Percentiles rank a stretch among this genome's conserved stretches.
Conservation (phyloP, 2,329 filamentous ascomycete species). For the Aspergillus proliferans region DNA sequence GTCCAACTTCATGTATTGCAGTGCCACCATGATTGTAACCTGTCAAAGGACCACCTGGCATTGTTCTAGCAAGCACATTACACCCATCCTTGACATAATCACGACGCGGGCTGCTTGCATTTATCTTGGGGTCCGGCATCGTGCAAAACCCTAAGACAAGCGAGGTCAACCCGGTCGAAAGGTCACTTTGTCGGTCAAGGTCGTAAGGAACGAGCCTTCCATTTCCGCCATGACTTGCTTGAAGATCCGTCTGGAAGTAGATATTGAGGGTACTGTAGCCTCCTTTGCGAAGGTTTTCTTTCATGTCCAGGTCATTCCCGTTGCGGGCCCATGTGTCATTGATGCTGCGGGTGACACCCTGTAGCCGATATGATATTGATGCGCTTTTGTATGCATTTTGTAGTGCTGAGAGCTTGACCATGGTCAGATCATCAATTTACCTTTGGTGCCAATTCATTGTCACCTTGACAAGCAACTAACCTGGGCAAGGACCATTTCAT, state of each 20-base stretch:
- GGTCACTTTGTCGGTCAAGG: slow-evolving; percentile 14
- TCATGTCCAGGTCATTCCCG: slow-evolving; percentile 46
- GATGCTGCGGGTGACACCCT: slow-evolving; percentile 44
- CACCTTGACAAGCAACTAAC: slow-evolving; percentile 14
- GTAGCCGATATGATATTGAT: slow-evolving; percentile 46
- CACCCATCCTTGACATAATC: slow-evolving; percentile 51
- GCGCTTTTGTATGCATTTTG: slow-evolving; percentile 43
- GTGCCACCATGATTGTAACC: slow-evolving; percentile 47
- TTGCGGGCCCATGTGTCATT: slow-evolving; percentile 52
- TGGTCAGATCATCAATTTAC: not conserved
- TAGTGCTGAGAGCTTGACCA: slow-evolving; percentile 27
- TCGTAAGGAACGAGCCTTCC: slow-evolving; percentile 19
- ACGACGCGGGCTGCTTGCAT: slow-evolving; percentile 27
- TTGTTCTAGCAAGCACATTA: slow-evolving; percentile 51
- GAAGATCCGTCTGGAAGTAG: slow-evolving; percentile 54
- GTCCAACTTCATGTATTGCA: slow-evolving; percentile 42
- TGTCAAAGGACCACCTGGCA: slow-evolving; percentile 46
- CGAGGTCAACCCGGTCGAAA: slow-evolving; percentile 13
- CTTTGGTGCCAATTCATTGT: not conserved
- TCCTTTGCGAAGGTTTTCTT: slow-evolving; percentile 48
- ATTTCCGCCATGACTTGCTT: slow-evolving; percentile 17
- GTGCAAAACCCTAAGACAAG: slow-evolving; percentile 51
- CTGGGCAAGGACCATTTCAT: slow-evolving; percentile 31
- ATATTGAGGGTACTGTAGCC: slow-evolving; percentile 52
- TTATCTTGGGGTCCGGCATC: slow-evolving; percentile 38